These are phyloP conservation scores for Cyclotella sp. DNA, from an alignment of 108 stramenopile genomes.

Conservation along the genomic window DNA sequence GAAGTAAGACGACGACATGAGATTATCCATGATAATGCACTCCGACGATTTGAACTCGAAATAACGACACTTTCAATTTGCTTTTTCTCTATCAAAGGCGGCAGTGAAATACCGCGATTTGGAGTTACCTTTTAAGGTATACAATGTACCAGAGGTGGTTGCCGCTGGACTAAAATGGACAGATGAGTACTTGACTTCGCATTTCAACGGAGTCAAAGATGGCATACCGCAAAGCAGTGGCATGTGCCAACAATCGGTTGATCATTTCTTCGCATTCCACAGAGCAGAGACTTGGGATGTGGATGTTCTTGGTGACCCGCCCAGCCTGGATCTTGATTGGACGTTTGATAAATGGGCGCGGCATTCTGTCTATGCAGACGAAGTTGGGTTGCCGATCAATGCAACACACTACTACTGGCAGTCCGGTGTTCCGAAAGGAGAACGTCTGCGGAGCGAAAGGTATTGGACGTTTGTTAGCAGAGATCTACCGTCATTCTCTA, in stretches of 20 bases:
- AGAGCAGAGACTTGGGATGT: slow-evolving; percentile 59
- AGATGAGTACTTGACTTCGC: slow-evolving; percentile 74
- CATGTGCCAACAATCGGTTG: slow-evolving; percentile 66
- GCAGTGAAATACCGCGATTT: slow-evolving; percentile 73
- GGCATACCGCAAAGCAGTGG: slow-evolving; percentile 52
- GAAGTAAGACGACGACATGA: slow-evolving; percentile 31
- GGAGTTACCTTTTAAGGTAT: slow-evolving; percentile 84
- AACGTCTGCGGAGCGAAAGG: slow-evolving; percentile 43
- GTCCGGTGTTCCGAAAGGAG: slow-evolving; percentile 67
- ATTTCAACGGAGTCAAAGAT: slow-evolving; percentile 55
- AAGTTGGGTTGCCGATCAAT: slow-evolving; percentile 51
- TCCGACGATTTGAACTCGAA: background rate
- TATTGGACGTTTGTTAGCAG: slow-evolving; percentile 79
- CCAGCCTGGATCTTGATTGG: slow-evolving; percentile 74
- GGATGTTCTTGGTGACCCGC: slow-evolving; percentile 66
- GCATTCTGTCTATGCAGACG: slow-evolving; percentile 84
- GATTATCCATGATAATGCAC: background rate
- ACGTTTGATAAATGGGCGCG: slow-evolving; percentile 72
- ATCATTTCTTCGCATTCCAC: slow-evolving; percentile 90
- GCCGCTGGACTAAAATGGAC: slow-evolving; percentile 78
- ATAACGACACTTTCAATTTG: background rate
- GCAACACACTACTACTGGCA: slow-evolving; percentile 87
- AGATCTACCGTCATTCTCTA: slow-evolving; percentile 80
- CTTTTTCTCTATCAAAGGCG: slow-evolving; percentile 13
- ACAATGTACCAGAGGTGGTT: slow-evolving; percentile 82